These are phyloP conservation scores for Paulownia fortunei DNA, from an alignment of 257 asterid species.

Conservation along the genomic window DNA sequence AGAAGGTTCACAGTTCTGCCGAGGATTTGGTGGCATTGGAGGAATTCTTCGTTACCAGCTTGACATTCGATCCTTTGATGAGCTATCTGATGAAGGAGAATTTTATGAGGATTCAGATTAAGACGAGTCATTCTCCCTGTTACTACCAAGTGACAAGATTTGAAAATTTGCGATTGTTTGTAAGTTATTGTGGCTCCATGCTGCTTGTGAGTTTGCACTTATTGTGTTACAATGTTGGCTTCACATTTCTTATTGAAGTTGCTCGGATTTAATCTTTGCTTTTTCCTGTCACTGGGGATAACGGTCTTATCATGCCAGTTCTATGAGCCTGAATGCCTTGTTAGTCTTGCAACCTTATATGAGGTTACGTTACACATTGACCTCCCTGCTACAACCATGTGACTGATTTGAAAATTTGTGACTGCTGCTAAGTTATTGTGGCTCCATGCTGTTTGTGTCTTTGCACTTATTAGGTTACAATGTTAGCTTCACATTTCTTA, in stretches of 20 bases:
- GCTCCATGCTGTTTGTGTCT: neutral
- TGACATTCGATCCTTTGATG: conserved; percentile 61
- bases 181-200: conserved; percentile 24
- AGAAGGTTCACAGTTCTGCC: conserved; percentile 69
- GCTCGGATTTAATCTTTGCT: conserved; percentile 15
- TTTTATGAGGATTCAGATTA: conserved; percentile 53
- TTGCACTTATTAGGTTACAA: neutral
- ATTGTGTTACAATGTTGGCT: conserved; percentile 21
- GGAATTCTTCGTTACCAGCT: conserved; percentile 70
- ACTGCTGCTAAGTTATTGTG: neutral
- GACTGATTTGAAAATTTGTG: neutral
- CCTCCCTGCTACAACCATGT: neutral
- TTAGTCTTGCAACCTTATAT: neutral
- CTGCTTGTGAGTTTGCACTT: conserved; percentile 29
- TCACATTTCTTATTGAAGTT: conserved; percentile 22
- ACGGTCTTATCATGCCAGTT: conserved; percentile 2
- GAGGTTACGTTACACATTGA: neutral
- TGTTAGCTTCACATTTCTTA: conserved; percentile 1
- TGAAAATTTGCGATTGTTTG: conserved; percentile 6
- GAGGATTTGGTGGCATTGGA: conserved; percentile 73
- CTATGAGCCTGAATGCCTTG: neutral
- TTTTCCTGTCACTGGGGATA: neutral
- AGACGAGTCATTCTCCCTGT: conserved; percentile 20
- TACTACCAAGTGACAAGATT: neutral
- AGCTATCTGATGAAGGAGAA: conserved; percentile 58